Evolutionary conservation across 2,329 filamentous ascomycete genomes (phyloP).

Genomic region (Stagonosporopsis tanaceti): DNA sequence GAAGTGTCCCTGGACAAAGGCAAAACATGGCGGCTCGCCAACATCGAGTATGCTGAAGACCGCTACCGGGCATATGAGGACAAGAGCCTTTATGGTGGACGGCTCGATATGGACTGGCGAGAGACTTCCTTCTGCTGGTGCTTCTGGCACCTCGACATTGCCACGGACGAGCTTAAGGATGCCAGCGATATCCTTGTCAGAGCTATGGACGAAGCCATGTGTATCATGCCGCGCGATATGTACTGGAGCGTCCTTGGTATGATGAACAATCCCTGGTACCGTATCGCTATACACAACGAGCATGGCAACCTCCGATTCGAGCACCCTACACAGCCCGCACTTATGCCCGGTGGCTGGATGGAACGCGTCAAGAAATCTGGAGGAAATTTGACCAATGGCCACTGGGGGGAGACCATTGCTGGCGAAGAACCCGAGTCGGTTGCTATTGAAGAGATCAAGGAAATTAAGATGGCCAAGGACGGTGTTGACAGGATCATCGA

Average conservation of each 20-base stretch:
- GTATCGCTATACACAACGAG: slow-evolving; percentile 78
- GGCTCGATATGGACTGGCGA: slow-evolving; percentile 80
- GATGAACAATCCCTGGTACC: slow-evolving; percentile 98
- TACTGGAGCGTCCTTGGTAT: slow-evolving; percentile 95
- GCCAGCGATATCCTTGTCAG: slow-evolving; percentile 80
- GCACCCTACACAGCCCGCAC: slow-evolving; percentile 83
- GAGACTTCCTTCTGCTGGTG: slow-evolving; percentile 91
- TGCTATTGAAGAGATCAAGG: slow-evolving; percentile 62
- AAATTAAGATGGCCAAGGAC: slow-evolving; percentile 80
- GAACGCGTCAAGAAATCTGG: slow-evolving; percentile 84
- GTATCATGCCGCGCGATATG: slow-evolving; percentile 88
- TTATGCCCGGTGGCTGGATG: slow-evolving; percentile 90
- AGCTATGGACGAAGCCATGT: slow-evolving; percentile 90
- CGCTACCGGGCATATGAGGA: slow-evolving; percentile 73
- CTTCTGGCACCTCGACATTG: slow-evolving; percentile 81
- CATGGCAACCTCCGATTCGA: slow-evolving; percentile 71
- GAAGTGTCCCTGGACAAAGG: slow-evolving; percentile 87
- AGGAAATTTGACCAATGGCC: slow-evolving; percentile 80
- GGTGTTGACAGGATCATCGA: slow-evolving; percentile 69
- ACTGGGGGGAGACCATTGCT: slow-evolving; percentile 78
- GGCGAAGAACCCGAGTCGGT: slow-evolving; percentile 57
- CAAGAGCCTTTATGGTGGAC: slow-evolving; percentile 76
- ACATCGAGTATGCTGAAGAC: slow-evolving; percentile 85
- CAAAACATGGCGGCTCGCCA: slow-evolving; percentile 77
- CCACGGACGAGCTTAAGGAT: slow-evolving; percentile 66